Conservation (phyloP, 2,329 filamentous ascomycete species). For the Trichoderma citrinoviride region DNA sequence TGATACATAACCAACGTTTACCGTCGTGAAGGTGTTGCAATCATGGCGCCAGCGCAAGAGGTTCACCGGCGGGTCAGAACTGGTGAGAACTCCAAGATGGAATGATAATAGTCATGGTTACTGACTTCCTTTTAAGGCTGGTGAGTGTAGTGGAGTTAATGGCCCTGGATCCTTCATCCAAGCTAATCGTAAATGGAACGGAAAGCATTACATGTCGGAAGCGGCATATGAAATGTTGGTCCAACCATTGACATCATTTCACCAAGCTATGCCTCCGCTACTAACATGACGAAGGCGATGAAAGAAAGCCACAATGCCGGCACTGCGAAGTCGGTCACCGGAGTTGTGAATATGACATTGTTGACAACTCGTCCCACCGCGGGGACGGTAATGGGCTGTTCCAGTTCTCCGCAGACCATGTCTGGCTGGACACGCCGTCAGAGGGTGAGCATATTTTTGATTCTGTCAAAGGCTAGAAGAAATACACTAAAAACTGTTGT, state of each 20-base stretch:
- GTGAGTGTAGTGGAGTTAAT: neutral
- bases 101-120: neutral
- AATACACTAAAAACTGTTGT: neutral
- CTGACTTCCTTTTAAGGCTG: neutral
- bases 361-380: neutral
- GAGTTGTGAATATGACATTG: neutral
- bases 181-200: neutral
- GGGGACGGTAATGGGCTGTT: neutral
- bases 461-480: neutral
- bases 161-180: neutral
- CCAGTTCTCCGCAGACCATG: slow-evolving; percentile 2
- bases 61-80: slow-evolving; percentile 1
- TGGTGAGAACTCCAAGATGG: neutral
- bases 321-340: neutral
- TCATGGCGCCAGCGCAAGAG: slow-evolving; percentile 6
- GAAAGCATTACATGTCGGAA: slow-evolving; percentile 1
- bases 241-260: no score
- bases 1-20: neutral
- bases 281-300: neutral
- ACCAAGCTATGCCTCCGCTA: neutral
- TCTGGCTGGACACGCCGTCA: neutral
- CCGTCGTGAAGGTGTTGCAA: neutral
- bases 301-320: neutral
- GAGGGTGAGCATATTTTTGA: neutral
- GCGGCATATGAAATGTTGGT: slow-evolving; percentile 4